Percentiles rank a stretch among this genome's conserved stretches.
phyloP scores from a whole-genome alignment of 805 yeast species.

The Tetrapisispora namnaoensis region DNA sequence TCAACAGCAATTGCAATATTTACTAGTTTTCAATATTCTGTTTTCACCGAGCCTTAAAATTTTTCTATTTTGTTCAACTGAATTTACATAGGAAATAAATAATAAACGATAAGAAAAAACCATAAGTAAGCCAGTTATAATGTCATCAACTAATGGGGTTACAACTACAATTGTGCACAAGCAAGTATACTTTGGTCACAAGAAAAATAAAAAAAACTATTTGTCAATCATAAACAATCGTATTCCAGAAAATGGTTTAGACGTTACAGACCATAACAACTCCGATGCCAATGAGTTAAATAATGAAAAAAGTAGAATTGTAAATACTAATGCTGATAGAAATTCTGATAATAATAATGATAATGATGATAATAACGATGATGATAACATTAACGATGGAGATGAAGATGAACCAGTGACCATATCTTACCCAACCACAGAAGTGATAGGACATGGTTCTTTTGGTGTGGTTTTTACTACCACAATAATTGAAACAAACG shows the following conservation, averaged over 20 bases:
- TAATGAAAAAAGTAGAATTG: not conserved
- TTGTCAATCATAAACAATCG: not conserved
- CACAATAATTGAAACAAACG: constrained; percentile 59
- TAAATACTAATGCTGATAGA: not conserved
- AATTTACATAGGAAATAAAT: no score
- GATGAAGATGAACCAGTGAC: constrained; percentile 23
- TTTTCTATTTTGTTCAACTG: no score
- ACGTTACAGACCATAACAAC: not conserved
- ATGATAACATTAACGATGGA: not conserved
- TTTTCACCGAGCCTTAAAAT: no score
- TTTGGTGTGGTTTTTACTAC: constrained; percentile 97
- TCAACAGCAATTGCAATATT: no score
- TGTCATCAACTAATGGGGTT: not conserved
- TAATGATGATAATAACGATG: not conserved
- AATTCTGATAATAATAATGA: not conserved
- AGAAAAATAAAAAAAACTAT: constrained; percentile 2
- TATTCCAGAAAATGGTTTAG: not conserved
- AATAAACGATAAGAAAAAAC: no score
- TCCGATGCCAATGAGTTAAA: not conserved
- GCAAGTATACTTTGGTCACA: constrained; percentile 20
- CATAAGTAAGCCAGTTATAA: not conserved
- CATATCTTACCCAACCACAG: constrained; percentile 69
- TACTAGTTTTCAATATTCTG: no score
- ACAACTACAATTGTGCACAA: constrained; percentile 19
- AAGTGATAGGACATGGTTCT: constrained; percentile 98